Evolutionary conservation across 2,329 filamentous ascomycete species (phyloP), one percentile per base, ranked within the genome.

Genomic region (Karstenula rhodostoma): DNA sequence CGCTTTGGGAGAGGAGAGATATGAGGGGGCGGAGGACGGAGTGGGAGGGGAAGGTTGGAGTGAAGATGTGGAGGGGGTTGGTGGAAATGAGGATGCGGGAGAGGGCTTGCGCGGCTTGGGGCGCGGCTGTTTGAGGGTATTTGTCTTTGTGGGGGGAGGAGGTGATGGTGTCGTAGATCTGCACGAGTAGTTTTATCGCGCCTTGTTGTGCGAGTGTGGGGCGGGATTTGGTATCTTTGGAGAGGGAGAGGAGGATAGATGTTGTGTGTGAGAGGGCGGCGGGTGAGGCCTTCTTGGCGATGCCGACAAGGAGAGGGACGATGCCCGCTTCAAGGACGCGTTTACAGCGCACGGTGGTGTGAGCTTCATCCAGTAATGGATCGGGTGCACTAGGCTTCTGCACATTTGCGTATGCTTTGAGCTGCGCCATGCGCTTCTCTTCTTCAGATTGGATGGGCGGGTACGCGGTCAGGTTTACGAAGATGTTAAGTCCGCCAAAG

Each of bases 351-450:
- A 85, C 84, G 17, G 86, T 83, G 35, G 96, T 93, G 66, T 91
- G 88, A 2, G 89, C 83, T 59, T 96, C 89, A 62, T 93, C 87
- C 59, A 95, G 89, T 0, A 96, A 82, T 8, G 87, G 86, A 72
- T 94, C 87, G 0, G 85, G 82, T 2, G 84, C 80, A 0, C 83
- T 74, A 1, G 81, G 78, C 71, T 92, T 93, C 5, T 89, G 89
- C 0, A 93, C 91, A 73, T 96, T 92, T 15, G 95, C 95, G 71
- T 98, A 99, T 2, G 93, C 92, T 81, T 96, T 97, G 47, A 99
- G 85, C 75, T 99, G 92, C 6, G 87, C 87, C 81, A 99, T 92
- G 72, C 92, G 93, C 80, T 94, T 95, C 71, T 97, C 90, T 77
- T 99, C 95, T 64, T 97, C 94, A 0, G 92, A 90, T 43, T 94